Evolutionary conservation across 768 basidiomycete genomes (phyloP), one percentile per base, ranked within the genome.

Genomic region (Butyriboletus loyo): DNA sequence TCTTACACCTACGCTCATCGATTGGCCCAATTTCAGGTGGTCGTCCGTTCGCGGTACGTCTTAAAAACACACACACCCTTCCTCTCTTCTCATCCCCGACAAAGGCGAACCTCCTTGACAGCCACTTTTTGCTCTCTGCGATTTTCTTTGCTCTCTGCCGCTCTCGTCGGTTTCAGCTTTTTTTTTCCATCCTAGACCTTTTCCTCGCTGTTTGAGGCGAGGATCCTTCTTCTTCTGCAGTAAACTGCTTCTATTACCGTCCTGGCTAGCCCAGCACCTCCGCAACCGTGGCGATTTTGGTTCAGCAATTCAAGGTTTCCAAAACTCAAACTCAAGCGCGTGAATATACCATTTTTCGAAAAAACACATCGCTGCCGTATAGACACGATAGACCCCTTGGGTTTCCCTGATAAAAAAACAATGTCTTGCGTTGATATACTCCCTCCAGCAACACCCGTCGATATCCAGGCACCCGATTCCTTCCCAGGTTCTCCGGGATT

Each of bases 51-150:
- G 87, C 80, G 87, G 88, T 86, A 49, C 50, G 81, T 73, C 49
- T 49, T 58, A 55, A 54, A 53, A 38, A 52, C 49, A 47, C 48
- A 42, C 45, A 48, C 37, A 35, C 9, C 27, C 14, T n/a, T 21
- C 11, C 35, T 31, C 43, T 55, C 58, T 37, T 35, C 58, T 71
- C 55, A 61, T 54, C 46, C 60, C 30, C 46, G 59, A 42, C 64
- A 50, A 58, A 90, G 87, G 87, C 66, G 86, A 89, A 83, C 89
- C 88, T 73, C 87, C 88, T 74, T 89, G 76, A 86, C 80, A 81
- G 62, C 67, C 15, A 30, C 45, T 19, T 38, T 51, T 48, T 24
- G 41, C 25, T 41, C 46, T 52, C 30, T 25, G 46, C 50, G 38
- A 55, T 56, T 40, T 38, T 40, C 44, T 34, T 25, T 46, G 15